Percentiles rank a stretch among this genome's conserved stretches.
Conservation (phyloP, 2,329 filamentous ascomycete genomes). For the Curvularia sp. region DNA sequence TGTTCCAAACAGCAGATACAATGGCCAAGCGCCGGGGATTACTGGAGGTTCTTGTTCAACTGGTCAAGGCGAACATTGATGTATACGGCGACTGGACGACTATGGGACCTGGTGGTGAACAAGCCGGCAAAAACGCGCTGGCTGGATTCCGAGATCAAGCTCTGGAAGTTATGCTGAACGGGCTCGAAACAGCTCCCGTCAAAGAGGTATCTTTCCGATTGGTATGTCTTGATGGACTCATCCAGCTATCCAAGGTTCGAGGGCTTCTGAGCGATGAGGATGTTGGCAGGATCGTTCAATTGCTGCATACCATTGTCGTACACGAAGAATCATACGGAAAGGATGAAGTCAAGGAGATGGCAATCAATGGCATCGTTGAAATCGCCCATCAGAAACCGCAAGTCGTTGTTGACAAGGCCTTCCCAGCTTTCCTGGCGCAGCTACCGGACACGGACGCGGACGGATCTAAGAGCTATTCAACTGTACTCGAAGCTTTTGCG, state of each 20-base stretch:
- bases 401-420: constrained; percentile 68
- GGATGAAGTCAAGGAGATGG: constrained; percentile 64
- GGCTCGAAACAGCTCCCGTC: constrained; percentile 53
- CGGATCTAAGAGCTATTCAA: constrained; percentile 56
- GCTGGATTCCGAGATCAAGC: constrained; percentile 51
- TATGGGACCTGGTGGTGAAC: constrained; percentile 47
- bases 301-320: constrained; percentile 67
- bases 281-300: constrained; percentile 61
- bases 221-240: constrained; percentile 54
- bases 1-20: constrained; percentile 67
- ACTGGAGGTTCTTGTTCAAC: constrained; percentile 64
- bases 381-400: constrained; percentile 68
- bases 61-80: constrained; percentile 65
- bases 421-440: constrained; percentile 70
- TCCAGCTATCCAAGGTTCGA: constrained; percentile 53
- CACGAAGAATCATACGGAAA: constrained; percentile 64
- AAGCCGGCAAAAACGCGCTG: constrained; percentile 47
- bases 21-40: constrained; percentile 69
- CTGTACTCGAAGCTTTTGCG: constrained; percentile 68
- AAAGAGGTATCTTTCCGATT: constrained; percentile 60
- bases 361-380: constrained; percentile 65
- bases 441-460: constrained; percentile 65
- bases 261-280: constrained; percentile 53
- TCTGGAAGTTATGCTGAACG: constrained; percentile 52
- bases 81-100: constrained; percentile 64